These are phyloP conservation scores for Neofusicoccum cordaticola DNA, from an alignment of 2,329 filamentous ascomycete species.

Conservation along the genomic window DNA sequence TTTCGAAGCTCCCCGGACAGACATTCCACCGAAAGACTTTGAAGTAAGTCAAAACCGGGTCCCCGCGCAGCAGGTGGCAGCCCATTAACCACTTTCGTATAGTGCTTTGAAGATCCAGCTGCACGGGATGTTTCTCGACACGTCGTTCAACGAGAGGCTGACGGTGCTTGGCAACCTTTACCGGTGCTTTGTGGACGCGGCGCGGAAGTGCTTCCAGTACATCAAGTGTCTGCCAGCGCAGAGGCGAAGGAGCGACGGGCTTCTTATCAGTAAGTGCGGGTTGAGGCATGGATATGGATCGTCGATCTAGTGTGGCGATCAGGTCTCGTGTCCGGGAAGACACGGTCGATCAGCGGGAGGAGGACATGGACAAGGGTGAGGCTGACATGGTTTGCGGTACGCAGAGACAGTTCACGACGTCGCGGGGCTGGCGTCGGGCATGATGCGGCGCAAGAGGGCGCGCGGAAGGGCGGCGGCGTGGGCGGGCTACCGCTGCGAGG, in stretches of 20 bases:
- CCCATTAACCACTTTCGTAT: slow-evolving; percentile 23
- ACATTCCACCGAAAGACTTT: slow-evolving; percentile 79
- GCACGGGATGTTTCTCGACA: slow-evolving; percentile 80
- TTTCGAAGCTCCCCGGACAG: slow-evolving; percentile 67
- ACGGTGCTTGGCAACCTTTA: slow-evolving; percentile 74
- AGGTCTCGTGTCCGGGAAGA: slow-evolving; percentile 10
- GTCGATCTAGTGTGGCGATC: slow-evolving; percentile 24
- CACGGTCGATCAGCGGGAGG: slow-evolving; percentile 17
- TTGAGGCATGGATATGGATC: slow-evolving; percentile 19
- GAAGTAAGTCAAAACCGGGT: slow-evolving; percentile 44
- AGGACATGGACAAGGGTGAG: slow-evolving; percentile 5
- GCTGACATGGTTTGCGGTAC: neutral
- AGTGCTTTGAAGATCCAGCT: slow-evolving; percentile 78
- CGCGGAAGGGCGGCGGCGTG: neutral
- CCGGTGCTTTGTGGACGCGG: slow-evolving; percentile 72
- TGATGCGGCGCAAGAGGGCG: slow-evolving; percentile 6
- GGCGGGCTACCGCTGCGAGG: slow-evolving; percentile 4
- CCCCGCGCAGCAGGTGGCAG: neutral
- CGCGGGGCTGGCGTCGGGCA: slow-evolving; percentile 6
- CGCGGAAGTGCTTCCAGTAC: slow-evolving; percentile 68
- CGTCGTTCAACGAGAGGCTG: slow-evolving; percentile 66
- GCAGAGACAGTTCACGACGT: slow-evolving; percentile 16
- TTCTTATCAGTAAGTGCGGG: slow-evolving; percentile 58
- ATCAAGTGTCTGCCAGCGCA: slow-evolving; percentile 55
- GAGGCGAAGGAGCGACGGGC: slow-evolving; percentile 54